Conservation (phyloP, 176 grass and related monocot genomes). For the Leersia perrieri region DNA sequence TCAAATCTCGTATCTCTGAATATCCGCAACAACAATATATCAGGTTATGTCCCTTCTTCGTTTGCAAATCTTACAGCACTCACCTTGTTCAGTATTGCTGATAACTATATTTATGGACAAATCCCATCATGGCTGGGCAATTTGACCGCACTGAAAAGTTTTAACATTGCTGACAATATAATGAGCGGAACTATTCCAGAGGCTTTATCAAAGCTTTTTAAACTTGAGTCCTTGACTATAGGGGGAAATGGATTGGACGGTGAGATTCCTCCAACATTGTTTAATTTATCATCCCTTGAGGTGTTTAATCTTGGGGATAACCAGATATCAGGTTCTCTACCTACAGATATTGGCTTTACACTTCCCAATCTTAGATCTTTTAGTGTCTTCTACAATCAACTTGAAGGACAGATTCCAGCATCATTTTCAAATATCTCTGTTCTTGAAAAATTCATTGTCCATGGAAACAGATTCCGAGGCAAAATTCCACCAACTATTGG, state of each 20-base stretch:
- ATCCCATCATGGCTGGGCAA: constrained; percentile 18
- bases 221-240: background rate
- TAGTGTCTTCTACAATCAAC: background rate
- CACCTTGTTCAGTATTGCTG: background rate
- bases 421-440: background rate
- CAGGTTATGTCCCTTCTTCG: background rate
- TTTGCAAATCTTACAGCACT: constrained; percentile 5
- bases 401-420: background rate
- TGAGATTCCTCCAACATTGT: background rate
- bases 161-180: background rate
- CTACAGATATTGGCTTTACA: background rate
- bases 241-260: background rate
- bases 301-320: background rate
- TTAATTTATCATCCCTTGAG: background rate
- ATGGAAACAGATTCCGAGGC: background rate
- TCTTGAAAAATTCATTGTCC: background rate
- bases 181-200: background rate
- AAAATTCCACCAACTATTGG: background rate
- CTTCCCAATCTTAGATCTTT: background rate
- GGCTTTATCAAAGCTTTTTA: background rate
- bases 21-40: background rate
- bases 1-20: background rate
- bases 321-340: background rate
- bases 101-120: background rate
- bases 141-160: background rate